Evolutionary conservation across 768 basidiomycete species (phyloP), one percentile per base, ranked within the genome.

Genomic region (Leccinellum luteum): DNA sequence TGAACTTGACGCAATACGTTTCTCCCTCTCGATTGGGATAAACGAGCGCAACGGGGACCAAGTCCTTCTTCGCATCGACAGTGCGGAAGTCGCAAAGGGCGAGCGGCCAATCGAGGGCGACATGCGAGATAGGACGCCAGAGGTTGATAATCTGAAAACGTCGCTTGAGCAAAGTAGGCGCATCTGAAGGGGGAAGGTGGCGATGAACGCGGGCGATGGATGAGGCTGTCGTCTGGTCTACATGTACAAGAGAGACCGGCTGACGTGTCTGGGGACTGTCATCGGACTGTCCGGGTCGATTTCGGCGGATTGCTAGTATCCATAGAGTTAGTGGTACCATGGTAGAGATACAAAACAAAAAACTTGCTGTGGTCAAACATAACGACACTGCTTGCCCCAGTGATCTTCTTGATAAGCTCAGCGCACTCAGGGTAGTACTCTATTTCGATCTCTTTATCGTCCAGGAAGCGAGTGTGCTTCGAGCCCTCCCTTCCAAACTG

Each of bases 131-230:
- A 1, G 81, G 81, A 21, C 81, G 75, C 82, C 82, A 83, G 56
- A 83, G 66, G 66, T 82, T 82, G 59, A 83, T 75, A 59, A 83
- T 78, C 61, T 81, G 80, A 67, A 79, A 82, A 57, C 81, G 79
- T 23, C 71, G 66, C 58, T 74, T 65, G 34, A 81, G 72, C 50
- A 81, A 62, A 44, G 32, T 67, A 60, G 71, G 71, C 0, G 71
- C 78, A 41, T 81, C 79, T 48, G 64, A 69, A 2, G 68, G 54
- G 0, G 79, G 77, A 13, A 79, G 73, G 60, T 81, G 79, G 34
- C 73, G 73, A 34, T 72, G 68, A 14, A 82, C 81, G 4, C 78
- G 75, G 8, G 74, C 75, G 21, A 69, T 62, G 30, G 78, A 43
- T 6, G 78, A 74, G 1, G 60, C 61, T 0, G 41, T 59, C 0